phyloP scores from a whole-genome alignment of 345 rosid species.

The Gossypium turneri region DNA sequence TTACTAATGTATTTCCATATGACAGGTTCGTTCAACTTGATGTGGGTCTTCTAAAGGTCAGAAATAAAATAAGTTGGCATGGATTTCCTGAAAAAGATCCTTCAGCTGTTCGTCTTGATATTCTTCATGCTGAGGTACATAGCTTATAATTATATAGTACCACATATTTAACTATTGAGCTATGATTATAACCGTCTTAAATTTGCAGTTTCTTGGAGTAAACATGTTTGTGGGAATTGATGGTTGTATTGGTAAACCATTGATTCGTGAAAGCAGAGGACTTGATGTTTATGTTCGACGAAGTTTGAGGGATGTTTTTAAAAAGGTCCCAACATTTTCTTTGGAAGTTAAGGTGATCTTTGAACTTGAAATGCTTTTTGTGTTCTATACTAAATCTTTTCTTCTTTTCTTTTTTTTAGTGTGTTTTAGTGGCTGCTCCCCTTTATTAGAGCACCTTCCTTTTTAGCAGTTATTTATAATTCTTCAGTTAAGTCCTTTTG shows the following conservation, averaged over 20 bases:
- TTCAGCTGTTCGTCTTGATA: slow-evolving; percentile 87
- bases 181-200: slow-evolving; percentile 15
- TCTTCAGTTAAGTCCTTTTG: slow-evolving; percentile 6
- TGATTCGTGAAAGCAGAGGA: slow-evolving; percentile 87
- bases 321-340: slow-evolving; percentile 86
- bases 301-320: slow-evolving; percentile 90
- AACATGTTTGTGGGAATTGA: slow-evolving; percentile 92
- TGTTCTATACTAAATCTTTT: neutral
- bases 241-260: slow-evolving; percentile 76
- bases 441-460: neutral
- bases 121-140: slow-evolving; percentile 92
- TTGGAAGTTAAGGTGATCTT: slow-evolving; percentile 82
- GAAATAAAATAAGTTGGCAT: slow-evolving; percentile 92
- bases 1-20: slow-evolving; percentile 14
- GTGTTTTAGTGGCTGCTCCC: neutral
- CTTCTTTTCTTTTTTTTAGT: neutral
- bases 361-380: neutral
- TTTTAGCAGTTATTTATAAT: neutral
- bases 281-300: slow-evolving; percentile 78
- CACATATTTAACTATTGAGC: slow-evolving; percentile 13
- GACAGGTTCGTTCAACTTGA: slow-evolving; percentile 94
- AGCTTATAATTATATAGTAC: slow-evolving; percentile 14
- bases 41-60: slow-evolving; percentile 80
- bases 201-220: slow-evolving; percentile 77
- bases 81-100: slow-evolving; percentile 84